Percentiles rank a stretch among this genome's conserved stretches.
Evolutionary conservation across 345 rosid genomes (phyloP).

Genomic region (Eucalyptus albens): DNA sequence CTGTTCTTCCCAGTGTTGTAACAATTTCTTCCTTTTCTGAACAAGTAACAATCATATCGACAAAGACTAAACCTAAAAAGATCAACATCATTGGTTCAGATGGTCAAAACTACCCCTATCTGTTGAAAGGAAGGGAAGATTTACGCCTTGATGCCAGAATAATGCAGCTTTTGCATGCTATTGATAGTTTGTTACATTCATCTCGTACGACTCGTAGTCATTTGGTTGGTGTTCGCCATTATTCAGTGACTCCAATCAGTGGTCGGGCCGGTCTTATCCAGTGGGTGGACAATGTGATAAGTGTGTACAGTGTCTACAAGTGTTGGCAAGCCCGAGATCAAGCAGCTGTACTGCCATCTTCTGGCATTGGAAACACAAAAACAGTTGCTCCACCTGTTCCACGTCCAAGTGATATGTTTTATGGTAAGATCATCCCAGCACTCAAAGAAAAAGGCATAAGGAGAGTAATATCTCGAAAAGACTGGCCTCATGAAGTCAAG

Average conservation of each 20-base stretch:
- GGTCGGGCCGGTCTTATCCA: conserved; percentile 93
- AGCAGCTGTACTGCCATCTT: conserved; percentile 46
- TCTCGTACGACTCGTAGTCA: conserved; percentile 34
- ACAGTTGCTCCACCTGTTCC: conserved; percentile 63
- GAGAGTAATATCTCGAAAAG: conserved; percentile 90
- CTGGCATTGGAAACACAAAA: conserved; percentile 40
- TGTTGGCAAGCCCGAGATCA: conserved; percentile 81
- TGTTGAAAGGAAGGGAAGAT: conserved; percentile 91
- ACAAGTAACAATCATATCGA: conserved; percentile 62
- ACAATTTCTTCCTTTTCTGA: conserved; percentile 67
- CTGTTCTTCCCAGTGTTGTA: conserved; percentile 48
- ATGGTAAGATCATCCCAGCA: conserved; percentile 94
- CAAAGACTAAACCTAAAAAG: conserved; percentile 94
- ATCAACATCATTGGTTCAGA: conserved; percentile 82
- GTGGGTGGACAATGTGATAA: conserved; percentile 83
- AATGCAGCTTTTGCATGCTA: conserved; percentile 90
- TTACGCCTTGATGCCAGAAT: conserved; percentile 97
- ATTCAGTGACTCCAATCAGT: conserved; percentile 89
- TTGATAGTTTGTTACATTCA: conserved; percentile 57
- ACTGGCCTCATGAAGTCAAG: conserved; percentile 98
- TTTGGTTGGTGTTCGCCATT: conserved; percentile 60
- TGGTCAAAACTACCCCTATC: conserved; percentile 73
- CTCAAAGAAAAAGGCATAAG: conserved; percentile 92
- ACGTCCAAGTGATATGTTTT: conserved; percentile 95
- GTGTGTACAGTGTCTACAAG: conserved; percentile 78